phyloP scores from a whole-genome alignment of 2,329 filamentous ascomycete genomes.

The Microsporum canis region DNA sequence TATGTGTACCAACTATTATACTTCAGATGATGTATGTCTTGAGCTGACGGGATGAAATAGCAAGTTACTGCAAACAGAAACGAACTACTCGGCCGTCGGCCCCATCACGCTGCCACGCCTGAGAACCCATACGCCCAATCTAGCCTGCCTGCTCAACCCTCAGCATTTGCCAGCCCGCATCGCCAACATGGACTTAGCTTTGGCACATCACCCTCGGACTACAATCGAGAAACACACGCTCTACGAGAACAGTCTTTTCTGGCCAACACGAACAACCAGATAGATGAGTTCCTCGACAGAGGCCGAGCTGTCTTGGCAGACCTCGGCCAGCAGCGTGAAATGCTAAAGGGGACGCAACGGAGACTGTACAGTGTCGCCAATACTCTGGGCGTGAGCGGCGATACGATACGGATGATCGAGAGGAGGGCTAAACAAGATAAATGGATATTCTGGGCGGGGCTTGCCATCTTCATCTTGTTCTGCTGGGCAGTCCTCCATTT shows the following conservation, averaged over 20 bases:
- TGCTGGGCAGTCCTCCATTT: slow-evolving; percentile 86
- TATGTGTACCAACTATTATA: slow-evolving; percentile 25
- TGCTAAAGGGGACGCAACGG: slow-evolving; percentile 88
- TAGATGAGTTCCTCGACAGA: slow-evolving; percentile 88
- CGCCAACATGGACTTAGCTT: slow-evolving; percentile 31
- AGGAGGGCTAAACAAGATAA: slow-evolving; percentile 86
- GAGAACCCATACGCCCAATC: slow-evolving; percentile 83
- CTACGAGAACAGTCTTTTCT: slow-evolving; percentile 86
- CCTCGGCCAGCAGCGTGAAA: slow-evolving; percentile 78
- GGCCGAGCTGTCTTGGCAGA: slow-evolving; percentile 85
- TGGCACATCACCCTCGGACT: slow-evolving; percentile 42
- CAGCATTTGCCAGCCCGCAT: slow-evolving; percentile 30
- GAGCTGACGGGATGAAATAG: slow-evolving; percentile 20
- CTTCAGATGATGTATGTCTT: not conserved
- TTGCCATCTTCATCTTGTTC: slow-evolving; percentile 76
- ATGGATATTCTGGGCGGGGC: slow-evolving; percentile 90
- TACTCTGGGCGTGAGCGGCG: slow-evolving; percentile 82
- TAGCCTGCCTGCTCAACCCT: slow-evolving; percentile 31
- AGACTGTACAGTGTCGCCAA: slow-evolving; percentile 86
- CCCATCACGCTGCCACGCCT: slow-evolving; percentile 65
- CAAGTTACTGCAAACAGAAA: slow-evolving; percentile 57
- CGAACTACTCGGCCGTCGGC: slow-evolving; percentile 75
- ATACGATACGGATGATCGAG: slow-evolving; percentile 96
- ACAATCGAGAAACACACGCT: slow-evolving; percentile 66
- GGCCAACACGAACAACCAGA: slow-evolving; percentile 62